A percentile compares a stretch with the other conserved stretches of the same genome.
phyloP scores from a whole-genome alignment of 208 protist genomes.

The Crithidia bombi region DNA sequence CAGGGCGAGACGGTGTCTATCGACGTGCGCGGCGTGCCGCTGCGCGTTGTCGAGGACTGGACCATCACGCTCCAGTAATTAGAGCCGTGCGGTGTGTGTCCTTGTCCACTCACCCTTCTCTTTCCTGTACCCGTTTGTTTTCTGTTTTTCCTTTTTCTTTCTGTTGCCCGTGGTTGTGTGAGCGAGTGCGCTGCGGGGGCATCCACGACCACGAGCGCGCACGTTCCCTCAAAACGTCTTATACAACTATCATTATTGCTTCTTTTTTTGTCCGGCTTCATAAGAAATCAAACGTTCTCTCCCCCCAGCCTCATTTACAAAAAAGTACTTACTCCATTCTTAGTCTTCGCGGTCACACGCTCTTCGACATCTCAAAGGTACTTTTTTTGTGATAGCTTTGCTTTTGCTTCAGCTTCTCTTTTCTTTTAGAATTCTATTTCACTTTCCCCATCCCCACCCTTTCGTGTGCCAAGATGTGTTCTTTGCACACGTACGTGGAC shows the following conservation, averaged over 20 bases:
- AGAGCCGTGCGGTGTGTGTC: neutral
- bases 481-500: too few relatives aligned
- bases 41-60: constrained; percentile 20
- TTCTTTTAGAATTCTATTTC: too few relatives aligned
- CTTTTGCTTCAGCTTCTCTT: too few relatives aligned
- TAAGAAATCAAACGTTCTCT: neutral
- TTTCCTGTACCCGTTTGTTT: neutral
- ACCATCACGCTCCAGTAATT: constrained; percentile 15
- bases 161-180: neutral
- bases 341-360: too few relatives aligned
- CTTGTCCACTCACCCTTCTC: neutral
- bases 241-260: neutral
- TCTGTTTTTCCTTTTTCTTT: constrained; percentile 7
- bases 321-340: too few relatives aligned
- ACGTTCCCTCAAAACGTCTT: too few relatives aligned
- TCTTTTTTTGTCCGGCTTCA: neutral
- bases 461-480: too few relatives aligned
- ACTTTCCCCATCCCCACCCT: too few relatives aligned
- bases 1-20: constrained; percentile 17
- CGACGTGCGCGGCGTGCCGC: constrained; percentile 11
- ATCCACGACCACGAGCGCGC: too few relatives aligned
- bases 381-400: too few relatives aligned
- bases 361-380: too few relatives aligned
- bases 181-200: neutral
- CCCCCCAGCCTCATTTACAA: neutral